phyloP scores from a whole-genome alignment of 192 early-diverging fungal species.

The Podila minutissima region DNA sequence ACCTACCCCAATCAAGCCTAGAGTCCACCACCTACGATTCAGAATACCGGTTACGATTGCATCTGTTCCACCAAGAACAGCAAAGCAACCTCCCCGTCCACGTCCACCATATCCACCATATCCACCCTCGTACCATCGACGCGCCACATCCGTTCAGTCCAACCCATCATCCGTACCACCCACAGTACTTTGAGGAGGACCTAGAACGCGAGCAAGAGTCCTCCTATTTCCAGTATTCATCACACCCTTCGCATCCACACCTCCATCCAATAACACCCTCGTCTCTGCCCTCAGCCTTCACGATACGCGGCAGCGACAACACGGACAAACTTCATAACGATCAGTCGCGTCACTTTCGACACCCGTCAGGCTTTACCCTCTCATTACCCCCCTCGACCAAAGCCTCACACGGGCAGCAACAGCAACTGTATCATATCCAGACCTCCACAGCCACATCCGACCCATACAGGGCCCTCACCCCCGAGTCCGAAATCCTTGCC shows the following conservation, averaged over 20 bases:
- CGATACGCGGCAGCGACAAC: neutral
- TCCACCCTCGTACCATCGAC: neutral
- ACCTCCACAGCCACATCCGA: neutral
- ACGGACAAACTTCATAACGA: neutral
- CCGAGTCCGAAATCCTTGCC: neutral
- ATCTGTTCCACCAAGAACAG: neutral
- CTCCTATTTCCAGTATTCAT: neutral
- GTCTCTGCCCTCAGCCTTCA: neutral
- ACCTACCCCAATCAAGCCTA: neutral
- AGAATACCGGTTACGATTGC: neutral
- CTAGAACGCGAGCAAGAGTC: neutral
- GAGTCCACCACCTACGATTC: neutral
- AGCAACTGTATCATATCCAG: neutral
- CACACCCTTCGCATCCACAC: neutral
- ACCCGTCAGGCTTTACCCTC: neutral
- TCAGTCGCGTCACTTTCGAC: neutral
- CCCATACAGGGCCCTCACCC: neutral
- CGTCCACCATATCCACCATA: neutral
- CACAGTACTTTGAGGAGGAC: slow-evolving; percentile 6
- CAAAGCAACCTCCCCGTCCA: neutral
- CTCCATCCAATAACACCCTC: neutral
- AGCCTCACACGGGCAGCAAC: neutral
- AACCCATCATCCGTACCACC: neutral
- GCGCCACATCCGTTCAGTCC: neutral
- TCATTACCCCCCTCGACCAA: neutral